Evolutionary conservation across 345 rosid genomes (phyloP).

Genomic region (Ricinus communis): DNA sequence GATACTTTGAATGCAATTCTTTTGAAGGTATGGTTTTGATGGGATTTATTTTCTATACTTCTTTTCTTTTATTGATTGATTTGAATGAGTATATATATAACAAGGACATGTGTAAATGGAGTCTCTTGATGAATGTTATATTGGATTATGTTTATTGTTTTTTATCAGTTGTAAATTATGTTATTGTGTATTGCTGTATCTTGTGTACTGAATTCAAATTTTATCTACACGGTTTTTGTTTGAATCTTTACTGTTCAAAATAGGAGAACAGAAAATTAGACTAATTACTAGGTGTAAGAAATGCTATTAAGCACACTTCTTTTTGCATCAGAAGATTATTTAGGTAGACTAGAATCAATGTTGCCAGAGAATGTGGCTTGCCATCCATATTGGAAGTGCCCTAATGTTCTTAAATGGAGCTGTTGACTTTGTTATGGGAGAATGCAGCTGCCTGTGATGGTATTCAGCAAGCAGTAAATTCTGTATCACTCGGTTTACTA

Average conservation of each 20-base stretch:
- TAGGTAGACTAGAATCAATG: not conserved
- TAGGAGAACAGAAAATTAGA: too few species aligned
- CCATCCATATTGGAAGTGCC: not conserved
- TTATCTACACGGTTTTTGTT: not conserved
- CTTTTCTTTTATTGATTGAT: not conserved
- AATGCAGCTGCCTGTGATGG: not conserved
- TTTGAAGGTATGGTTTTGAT: conserved; percentile 46
- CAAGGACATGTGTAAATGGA: not conserved
- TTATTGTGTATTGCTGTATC: not conserved
- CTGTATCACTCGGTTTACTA: not conserved
- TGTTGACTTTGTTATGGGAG: not conserved
- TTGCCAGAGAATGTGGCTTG: not conserved
- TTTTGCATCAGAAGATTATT: not conserved
- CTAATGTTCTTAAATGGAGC: not conserved
- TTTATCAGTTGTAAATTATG: not conserved
- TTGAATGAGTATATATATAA: too few species aligned
- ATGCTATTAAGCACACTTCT: too few species aligned
- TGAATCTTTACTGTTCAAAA: too few species aligned
- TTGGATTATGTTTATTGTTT: not conserved
- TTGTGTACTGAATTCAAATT: not conserved
- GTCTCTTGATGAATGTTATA: not conserved
- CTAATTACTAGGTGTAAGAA: too few species aligned
- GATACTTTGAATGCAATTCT: conserved; percentile 52
- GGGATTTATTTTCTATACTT: not conserved
- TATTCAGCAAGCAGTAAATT: not conserved